Evolutionary conservation across 2,329 filamentous ascomycete species (phyloP).

Genomic region (Ciborinia camelliae): DNA sequence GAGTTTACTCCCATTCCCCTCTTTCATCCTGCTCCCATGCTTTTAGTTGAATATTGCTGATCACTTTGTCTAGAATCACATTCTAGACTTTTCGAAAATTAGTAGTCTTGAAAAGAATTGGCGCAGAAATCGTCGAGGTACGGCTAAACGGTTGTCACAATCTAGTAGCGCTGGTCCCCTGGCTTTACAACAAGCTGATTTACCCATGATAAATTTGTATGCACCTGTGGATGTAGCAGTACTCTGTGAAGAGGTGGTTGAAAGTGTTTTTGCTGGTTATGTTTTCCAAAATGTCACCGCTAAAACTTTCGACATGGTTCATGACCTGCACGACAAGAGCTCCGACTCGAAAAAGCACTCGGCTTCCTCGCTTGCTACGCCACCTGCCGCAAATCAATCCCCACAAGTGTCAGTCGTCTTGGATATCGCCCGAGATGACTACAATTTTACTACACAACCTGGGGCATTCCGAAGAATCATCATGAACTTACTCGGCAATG

Average conservation of each 20-base stretch:
- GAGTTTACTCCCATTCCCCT: background rate
- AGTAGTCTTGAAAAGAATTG: conserved; percentile 38
- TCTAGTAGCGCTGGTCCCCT: conserved; percentile 18
- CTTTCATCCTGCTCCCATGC: background rate
- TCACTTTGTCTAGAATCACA: conserved; percentile 37
- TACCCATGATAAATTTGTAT: conserved; percentile 38
- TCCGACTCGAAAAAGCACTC: conserved; percentile 18
- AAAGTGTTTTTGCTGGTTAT: conserved; percentile 38
- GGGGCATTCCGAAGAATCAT: conserved; percentile 51
- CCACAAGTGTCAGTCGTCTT: conserved; percentile 34
- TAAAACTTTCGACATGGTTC: conserved; percentile 36
- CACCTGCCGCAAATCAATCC: conserved; percentile 16
- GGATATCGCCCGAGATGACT: conserved; percentile 34
- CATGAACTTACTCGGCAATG: conserved; percentile 63
- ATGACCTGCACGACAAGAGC: conserved; percentile 22
- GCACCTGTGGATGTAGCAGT: conserved; percentile 37
- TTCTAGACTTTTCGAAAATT: conserved; percentile 43
- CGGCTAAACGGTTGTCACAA: conserved; percentile 8
- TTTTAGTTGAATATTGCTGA: background rate
- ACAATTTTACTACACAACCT: conserved; percentile 49
- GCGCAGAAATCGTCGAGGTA: conserved; percentile 30
- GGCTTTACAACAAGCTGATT: conserved; percentile 31
- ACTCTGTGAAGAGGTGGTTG: conserved; percentile 38
- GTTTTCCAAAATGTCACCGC: conserved; percentile 37
- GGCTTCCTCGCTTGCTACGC: conserved; percentile 4